Evolutionary conservation across 2,329 filamentous ascomycete species (phyloP).

Genomic region (Pseudogymnoascus sp.): DNA sequence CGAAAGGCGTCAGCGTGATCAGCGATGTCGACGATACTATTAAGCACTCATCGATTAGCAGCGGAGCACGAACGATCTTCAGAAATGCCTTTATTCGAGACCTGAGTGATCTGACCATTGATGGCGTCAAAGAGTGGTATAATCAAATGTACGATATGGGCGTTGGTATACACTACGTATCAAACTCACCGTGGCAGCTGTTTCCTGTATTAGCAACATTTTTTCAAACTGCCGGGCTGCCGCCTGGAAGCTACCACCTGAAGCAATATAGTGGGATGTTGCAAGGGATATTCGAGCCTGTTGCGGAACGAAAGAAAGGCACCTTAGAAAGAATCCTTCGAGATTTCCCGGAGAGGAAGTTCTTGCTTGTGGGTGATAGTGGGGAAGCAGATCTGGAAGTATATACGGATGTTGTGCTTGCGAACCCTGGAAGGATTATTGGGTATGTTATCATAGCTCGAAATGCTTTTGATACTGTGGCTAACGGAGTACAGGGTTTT

Average conservation of each 20-base stretch:
- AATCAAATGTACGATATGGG: conserved; percentile 65
- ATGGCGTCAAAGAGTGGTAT: conserved; percentile 90
- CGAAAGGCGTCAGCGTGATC: conserved; percentile 79
- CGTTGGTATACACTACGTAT: conserved; percentile 90
- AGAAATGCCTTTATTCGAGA: conserved; percentile 92
- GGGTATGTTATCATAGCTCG: conserved; percentile 32
- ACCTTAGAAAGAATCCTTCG: conserved; percentile 75
- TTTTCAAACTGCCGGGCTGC: conserved; percentile 72
- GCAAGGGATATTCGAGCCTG: conserved; percentile 95
- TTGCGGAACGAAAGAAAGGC: conserved; percentile 86
- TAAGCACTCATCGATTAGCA: conserved; percentile 85
- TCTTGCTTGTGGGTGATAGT: conserved; percentile 88
- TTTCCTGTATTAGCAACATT: conserved; percentile 83
- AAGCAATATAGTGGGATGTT: conserved; percentile 97
- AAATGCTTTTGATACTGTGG: not conserved
- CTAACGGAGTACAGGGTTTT: conserved; percentile 47
- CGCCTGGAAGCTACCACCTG: conserved; percentile 82
- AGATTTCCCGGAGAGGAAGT: conserved; percentile 84
- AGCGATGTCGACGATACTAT: conserved; percentile 98
- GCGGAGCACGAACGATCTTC: conserved; percentile 87
- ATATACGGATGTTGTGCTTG: conserved; percentile 84
- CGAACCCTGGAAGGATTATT: conserved; percentile 73
- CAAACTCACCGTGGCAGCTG: conserved; percentile 98
- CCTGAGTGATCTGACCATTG: conserved; percentile 68
- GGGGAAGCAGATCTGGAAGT: conserved; percentile 96